Base-by-base conservation (phyloP, 2,329 filamentous ascomycete species). In the Phialemoniopsis sp. region DNA sequence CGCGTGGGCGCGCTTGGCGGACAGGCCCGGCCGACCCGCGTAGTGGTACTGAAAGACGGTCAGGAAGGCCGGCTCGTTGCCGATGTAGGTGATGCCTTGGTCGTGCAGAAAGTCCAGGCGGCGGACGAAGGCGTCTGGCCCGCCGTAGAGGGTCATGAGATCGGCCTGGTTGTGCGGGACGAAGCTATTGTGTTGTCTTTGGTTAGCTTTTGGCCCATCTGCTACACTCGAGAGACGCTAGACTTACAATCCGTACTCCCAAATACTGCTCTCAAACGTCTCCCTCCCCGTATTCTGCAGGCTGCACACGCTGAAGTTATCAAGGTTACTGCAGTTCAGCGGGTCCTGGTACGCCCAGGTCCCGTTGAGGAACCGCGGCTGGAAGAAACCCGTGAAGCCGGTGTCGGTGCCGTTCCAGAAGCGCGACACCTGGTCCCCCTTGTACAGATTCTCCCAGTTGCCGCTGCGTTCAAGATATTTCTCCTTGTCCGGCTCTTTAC, bases 281-380 rank as follows among this genome's bases (percentile, higher is more conserved):
- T 89, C 85, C 7, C 74, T 70, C 0, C 76, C 81, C 3, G 68
- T 74, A 43, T 76, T 68, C 32, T 84, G 66, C 1, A 82, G 71
- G 4, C 70, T 76, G 57, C 84, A 87, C 33, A 70, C 66, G 2
- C 73, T 80, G 29, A 70, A 66, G 10, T 66, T 65, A 37, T 84
- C 70, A 14, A 68, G 59, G 32, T 68, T 68, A 48, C 67, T 73
- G 60, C 83, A 87, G 46, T 71, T 72, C 8, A 85, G 70, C 0
- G 85, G 83, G 47, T 89, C 74, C 55, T 88, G 83, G 40, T 67
- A 79, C 8, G 72, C 81, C 78, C 80, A 88, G 0, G 80, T 86
- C 31, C 72, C 69, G 49, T 89, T 88, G 2, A 79, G 56, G 41
- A 76, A 83, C 21, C 75, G 77, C 1, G 83, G 83, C 55, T 87